Evolutionary conservation across 192 early-diverging fungal genomes (phyloP), one percentile per base, ranked within the genome.

Genomic region (Phycomyces nitens): DNA sequence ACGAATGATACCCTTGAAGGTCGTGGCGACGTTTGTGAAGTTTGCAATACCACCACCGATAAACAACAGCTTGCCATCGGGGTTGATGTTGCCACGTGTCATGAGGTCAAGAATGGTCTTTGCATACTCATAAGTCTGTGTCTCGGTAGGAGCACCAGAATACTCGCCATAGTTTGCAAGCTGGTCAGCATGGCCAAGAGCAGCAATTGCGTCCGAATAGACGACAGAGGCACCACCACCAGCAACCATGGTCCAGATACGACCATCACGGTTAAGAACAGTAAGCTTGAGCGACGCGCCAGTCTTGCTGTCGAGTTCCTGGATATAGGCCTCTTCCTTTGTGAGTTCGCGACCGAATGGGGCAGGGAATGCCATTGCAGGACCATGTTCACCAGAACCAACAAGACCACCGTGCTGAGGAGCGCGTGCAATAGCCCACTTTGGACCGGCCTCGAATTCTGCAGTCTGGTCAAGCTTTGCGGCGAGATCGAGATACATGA

Each of bases 131-230:
- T 97, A 99, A 20, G 97, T 99, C 82, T 99, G 97, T 24, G 88
- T 90, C 79, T 99, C 97, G n/a, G 95, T 94, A 5, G 97, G 97
- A 27, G 97, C 97, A 53, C 97, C 97, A 54, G 97, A 99, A 87
- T 99, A 99, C 81, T 99, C 97, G 72, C 97, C 97, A 79, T 99
- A 99, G 85, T 99, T 99, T 79, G 97, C 97, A 23, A 99, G 84
- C 78, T 99, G 95, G 71, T 86, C 66, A 5, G 97, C 94, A 60
- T 78, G 95, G 34, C 97, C 97, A 44, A 92, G 87, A 49, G 93
- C 93, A n/a, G 97, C 95, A 76, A 99, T 99, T 38, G 97, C 97
- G 77, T 99, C 97, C 27, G 94, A 92, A 78, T 96, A 99, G 22
- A 96, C 95, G 38, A 99, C 97, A 23, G 92, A 95, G 58, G 97